Percentiles rank a stretch among this genome's conserved stretches.
Conservation (phyloP, 78 protist species). For the Dictyostelium intermedium region DNA sequence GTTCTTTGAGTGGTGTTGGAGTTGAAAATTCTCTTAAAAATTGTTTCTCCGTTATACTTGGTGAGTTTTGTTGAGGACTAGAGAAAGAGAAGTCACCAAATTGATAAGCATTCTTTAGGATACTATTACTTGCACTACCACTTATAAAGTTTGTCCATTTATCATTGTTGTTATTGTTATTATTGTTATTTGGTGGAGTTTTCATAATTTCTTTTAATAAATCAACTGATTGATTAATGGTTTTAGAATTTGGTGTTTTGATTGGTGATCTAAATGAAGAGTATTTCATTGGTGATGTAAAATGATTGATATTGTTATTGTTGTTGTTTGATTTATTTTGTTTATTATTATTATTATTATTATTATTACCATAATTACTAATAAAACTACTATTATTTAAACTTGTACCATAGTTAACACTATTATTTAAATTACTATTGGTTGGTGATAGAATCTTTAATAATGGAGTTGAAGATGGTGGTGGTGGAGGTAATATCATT, state of each 20-base stretch:
- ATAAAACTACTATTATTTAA: neutral
- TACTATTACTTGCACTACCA: neutral
- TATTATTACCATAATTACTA: neutral
- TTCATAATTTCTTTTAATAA: conserved; percentile 27
- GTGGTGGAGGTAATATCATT: conserved; percentile 65
- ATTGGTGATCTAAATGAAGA: conserved; percentile 1
- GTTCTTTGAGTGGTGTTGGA: conserved; percentile 26
- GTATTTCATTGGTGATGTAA: neutral
- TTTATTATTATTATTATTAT: neutral
- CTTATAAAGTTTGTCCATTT: neutral
- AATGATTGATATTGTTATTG: neutral
- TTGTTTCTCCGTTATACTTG: neutral
- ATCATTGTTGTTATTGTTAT: neutral
- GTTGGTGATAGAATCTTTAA: conserved; percentile 37
- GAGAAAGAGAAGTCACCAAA: conserved; percentile 22
- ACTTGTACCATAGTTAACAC: neutral
- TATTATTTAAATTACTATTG: neutral
- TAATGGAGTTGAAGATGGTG: conserved; percentile 50
- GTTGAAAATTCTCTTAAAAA: conserved; percentile 24
- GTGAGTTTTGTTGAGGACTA: neutral
- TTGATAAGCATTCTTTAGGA: neutral
- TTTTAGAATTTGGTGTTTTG: conserved; percentile 1
- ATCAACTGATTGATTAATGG: conserved; percentile 21
- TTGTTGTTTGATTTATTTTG: neutral
- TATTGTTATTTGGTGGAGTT: conserved; percentile 19